Base-by-base conservation (phyloP, 2,329 filamentous ascomycete species). In the Colletotrichum spaethianum region DNA sequence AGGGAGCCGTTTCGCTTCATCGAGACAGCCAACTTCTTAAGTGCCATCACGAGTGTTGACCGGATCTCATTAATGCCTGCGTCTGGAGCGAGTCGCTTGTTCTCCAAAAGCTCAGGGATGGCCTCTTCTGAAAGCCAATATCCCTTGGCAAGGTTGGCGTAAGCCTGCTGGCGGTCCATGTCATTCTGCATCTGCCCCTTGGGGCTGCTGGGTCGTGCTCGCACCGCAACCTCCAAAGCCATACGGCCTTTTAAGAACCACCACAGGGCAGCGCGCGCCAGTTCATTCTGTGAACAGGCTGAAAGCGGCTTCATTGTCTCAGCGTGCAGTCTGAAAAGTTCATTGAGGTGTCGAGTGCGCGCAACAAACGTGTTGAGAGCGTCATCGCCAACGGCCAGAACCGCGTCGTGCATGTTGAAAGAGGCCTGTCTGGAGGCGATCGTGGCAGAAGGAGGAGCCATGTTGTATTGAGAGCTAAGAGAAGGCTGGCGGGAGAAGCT, bases 231-330 rank as follows among this genome's bases (percentile, higher is more conserved):
- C 80, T 98, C 95, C 63, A 98, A 86, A 12, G 91, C 91, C 77
- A 92, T 90, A 73, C 95, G 91, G 26, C 95, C 95, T 75, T 90
- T 93, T 56, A 97, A 79, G 78, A 98, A 97, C 95, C 95, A 98
- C 95, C 95, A 98, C 0, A 94, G 85, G 4, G 91, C 92, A 31
- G 91, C 92, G 70, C 93, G 89, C 12, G 93, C 86, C 84, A 95
- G 92, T 72, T 94, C 90, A 57, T 88, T 86, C 0, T 92, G 86
- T 0, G 90, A 85, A 62, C 90, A 92, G 38, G 88, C 86, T 67
- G 89, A 86, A 5, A 95, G 79, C 0, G 93, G 91, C 74, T 90
- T 91, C 38, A 92, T 86, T 40, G 91, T 89, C 80, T 97, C 94
- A 0, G 94, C 92, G 69, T 95, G 93, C 53, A 96, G 82, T 46